Evolutionary conservation across 2,329 filamentous ascomycete genomes (phyloP).

Genomic region (Nothopassalora personata): DNA sequence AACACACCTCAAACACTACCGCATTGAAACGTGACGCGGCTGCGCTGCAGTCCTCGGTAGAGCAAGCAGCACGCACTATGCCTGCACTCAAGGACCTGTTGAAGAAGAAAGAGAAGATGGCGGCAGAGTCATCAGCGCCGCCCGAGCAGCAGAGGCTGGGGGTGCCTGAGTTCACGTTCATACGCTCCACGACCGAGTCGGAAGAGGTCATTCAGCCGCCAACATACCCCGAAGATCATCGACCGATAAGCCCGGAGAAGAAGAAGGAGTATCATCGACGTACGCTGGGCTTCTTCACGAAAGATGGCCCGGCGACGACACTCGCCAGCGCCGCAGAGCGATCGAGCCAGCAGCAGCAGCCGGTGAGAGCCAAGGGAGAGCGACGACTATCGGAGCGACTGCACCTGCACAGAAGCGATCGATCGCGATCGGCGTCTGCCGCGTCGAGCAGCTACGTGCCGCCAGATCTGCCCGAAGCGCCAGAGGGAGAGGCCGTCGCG

Average conservation of each 20-base stretch:
- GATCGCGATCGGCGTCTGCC: conserved; percentile 44
- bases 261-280: conserved; percentile 23
- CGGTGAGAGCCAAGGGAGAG: conserved; percentile 31
- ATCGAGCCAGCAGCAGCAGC: conserved; percentile 15
- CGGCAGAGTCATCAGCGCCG: conserved; percentile 26
- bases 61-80: conserved; percentile 22
- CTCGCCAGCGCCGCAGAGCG: conserved; percentile 9
- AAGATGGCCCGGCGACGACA: conserved; percentile 16
- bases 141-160: conserved; percentile 30
- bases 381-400: conserved; percentile 63
- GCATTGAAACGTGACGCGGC: background rate
- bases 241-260: conserved; percentile 8
- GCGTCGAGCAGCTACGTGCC: conserved; percentile 70
- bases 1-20: background rate
- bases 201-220: conserved; percentile 75
- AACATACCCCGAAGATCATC: conserved; percentile 42
- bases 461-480: conserved; percentile 73
- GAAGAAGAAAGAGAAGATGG: conserved; percentile 57
- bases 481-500: conserved; percentile 51
- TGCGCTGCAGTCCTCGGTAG: background rate
- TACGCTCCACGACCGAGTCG: conserved; percentile 75
- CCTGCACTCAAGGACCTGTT: conserved; percentile 59
- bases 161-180: conserved; percentile 69
- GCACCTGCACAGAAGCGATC: conserved; percentile 57
- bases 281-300: conserved; percentile 31